phyloP scores from a whole-genome alignment of 2,329 filamentous ascomycete species.

The Cordyceps tenuipes region DNA sequence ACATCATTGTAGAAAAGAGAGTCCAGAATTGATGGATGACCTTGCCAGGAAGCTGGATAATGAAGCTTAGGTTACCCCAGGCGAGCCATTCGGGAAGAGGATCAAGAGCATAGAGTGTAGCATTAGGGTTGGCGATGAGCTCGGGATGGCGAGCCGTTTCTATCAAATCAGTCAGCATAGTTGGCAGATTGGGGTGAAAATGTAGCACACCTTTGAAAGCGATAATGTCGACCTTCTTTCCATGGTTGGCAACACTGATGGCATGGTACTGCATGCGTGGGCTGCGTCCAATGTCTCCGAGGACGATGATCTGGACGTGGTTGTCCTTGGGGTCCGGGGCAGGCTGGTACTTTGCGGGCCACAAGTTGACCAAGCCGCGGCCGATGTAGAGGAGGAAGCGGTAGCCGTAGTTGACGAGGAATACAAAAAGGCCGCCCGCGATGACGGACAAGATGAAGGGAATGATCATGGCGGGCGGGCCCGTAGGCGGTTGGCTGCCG shows the following conservation, averaged over 20 bases:
- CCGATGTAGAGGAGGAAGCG: conserved; percentile 17
- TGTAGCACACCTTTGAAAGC: conserved; percentile 67
- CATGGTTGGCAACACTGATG: conserved; percentile 77
- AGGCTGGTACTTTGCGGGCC: conserved; percentile 29
- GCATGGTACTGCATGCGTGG: conserved; percentile 99
- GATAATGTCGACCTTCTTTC: conserved; percentile 72
- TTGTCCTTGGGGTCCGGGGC: conserved; percentile 29
- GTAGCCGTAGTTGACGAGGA: conserved; percentile 21
- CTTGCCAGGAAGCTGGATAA: conserved; percentile 72
- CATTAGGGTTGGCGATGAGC: conserved; percentile 57
- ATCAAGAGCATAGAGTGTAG: conserved; percentile 63
- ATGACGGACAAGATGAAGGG: conserved; percentile 28
- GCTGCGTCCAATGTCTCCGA: conserved; percentile 91
- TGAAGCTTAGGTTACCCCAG: conserved; percentile 64
- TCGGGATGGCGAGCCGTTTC: conserved; percentile 79
- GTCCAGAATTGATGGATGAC: conserved; percentile 72
- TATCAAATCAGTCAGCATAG: conserved; percentile 18
- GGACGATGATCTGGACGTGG: conserved; percentile 71
- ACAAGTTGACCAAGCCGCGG: conserved; percentile 16
- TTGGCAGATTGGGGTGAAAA: neutral
- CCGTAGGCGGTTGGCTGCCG: neutral
- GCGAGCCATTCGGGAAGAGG: conserved; percentile 59
- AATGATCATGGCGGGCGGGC: conserved; percentile 9
- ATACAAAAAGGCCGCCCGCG: conserved; percentile 26
- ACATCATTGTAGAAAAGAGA: conserved; percentile 64